Evolutionary conservation across 805 yeast genomes (phyloP).

Genomic region (Candida adriatica): DNA sequence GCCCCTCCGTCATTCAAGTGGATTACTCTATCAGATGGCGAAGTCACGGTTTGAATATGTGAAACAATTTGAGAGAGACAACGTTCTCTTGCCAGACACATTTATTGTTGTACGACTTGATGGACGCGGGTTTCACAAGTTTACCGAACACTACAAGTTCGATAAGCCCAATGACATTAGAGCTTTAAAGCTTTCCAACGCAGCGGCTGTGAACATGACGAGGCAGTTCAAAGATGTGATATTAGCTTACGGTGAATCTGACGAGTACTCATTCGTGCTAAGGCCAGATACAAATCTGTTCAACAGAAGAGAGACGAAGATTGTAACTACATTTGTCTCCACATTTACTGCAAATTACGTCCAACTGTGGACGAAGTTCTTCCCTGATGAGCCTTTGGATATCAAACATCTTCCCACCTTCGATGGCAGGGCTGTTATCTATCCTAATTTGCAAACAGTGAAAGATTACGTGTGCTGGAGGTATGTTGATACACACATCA

Average conservation of each 20-base stretch:
- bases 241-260: constrained; percentile 91
- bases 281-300: constrained; percentile 57
- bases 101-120: constrained; percentile 82
- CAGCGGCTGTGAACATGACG: constrained; percentile 64
- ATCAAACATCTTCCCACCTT: constrained; percentile 68
- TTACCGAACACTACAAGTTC: constrained; percentile 67
- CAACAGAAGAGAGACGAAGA: constrained; percentile 75
- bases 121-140: constrained; percentile 90
- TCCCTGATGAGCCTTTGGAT: constrained; percentile 39
- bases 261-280: constrained; percentile 83
- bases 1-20: not conserved
- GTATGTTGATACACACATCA: constrained; percentile 94
- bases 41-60: constrained; percentile 87
- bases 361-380: constrained; percentile 55
- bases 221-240: constrained; percentile 61
- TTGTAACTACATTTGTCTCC: constrained; percentile 76
- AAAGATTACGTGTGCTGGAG: constrained; percentile 91
- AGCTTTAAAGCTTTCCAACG: constrained; percentile 77
- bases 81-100: constrained; percentile 67
- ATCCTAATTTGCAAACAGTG: constrained; percentile 56
- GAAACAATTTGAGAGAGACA: constrained; percentile 69
- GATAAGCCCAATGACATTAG: constrained; percentile 79
- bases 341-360: constrained; percentile 74
- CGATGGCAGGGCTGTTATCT: constrained; percentile 84
- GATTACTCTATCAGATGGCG: too few species aligned